Base-by-base conservation (phyloP, 2,329 filamentous ascomycete genomes). In the Knoxdaviesia proteae region DNA sequence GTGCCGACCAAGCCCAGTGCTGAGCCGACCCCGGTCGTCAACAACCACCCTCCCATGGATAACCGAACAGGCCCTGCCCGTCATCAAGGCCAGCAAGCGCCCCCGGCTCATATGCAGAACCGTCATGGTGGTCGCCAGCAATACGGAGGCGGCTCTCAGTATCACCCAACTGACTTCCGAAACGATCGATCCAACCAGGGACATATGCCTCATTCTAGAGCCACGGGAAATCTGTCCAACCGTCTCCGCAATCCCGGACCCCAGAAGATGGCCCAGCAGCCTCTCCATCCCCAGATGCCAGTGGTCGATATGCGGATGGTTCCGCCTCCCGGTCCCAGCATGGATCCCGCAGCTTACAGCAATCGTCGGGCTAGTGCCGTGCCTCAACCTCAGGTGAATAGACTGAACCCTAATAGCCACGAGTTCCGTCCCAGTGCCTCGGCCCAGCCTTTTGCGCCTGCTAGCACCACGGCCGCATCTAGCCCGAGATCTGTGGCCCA, bases 401-500 rank as follows among this genome's bases (percentile, higher is more conserved):
- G 75, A 56, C 54, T 79, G 50, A 79, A 79, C 48, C 74, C 74
- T 6, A 76, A 74, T 51, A 77, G 67, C 50, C 67, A 72, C 54
- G 86, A 94, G 53, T 96, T 94, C 61, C 77, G 80, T 49, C 90
- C 88, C 11, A 92, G 80, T 52, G 77, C 83, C 5, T 80, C 80
- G 47, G 86, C 87, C 0, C 71, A 73, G 29, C 33, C 45, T 11
- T 32, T 40, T 32, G 32, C 33, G 9, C 20, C 44, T 35, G 31
- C 40, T 29, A 42, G 44, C 32, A 34, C 44, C 8, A 40, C 11
- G 8, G 35, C 41, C n/a, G 38, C 38, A 6, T 29, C 44, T 11
- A 20, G 7, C 36, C 44, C 34, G 40, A 45, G 34, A 37, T 36
- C 40, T 30, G 29, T 32, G 38, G 36, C 8, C 34, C 34, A 11